Evolutionary conservation across 331 rosid genomes (phyloP), one percentile per base, ranked within the genome.

Genomic region (Rhamnella rubrinervis): DNA sequence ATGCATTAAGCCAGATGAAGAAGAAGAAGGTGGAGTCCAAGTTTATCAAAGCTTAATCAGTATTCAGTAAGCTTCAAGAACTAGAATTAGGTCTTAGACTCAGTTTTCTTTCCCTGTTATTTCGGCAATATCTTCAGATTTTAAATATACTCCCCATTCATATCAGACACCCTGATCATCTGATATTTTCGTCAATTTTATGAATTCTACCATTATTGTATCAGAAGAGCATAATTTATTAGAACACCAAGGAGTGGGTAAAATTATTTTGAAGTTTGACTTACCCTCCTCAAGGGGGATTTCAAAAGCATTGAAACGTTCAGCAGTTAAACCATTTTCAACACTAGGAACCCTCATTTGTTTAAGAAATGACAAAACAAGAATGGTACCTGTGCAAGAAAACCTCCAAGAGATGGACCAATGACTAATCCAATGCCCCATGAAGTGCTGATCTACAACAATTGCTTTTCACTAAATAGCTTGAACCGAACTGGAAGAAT

Each of bases 381-480:
- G 56, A 60, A 66, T 47, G 49, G 55, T 85, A 85, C 95, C 95
- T 79, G 97, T 63, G 95, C 86, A 67, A 90, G 83, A 77, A 77
- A 84, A 47, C 97, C 97, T 66, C 97, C 97, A 39, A 90, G 7
- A 61, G 97, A 88, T 1, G 97, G 97, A 58, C 97, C 97, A 74
- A 90, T 66, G 52, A 90, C 80, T 72, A 90, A 81, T 69, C 92
- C 92, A 7, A 83, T 66, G 23, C 86, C 92, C 92, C 92, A 88
- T 70, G 95, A 59, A 35, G 90, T 87, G 77, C 90, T 88, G n/a
- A 88, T 71, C 97, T 90, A 76, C 21, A 65, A 72, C 56, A 55
- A 19, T 76, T 19, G 64, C 28, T 68, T 55, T 52, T 68, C 66
- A 59, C 55, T 8, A 15, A 62, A 47, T 37, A 49, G 23, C 57